These are phyloP conservation scores for Metroxylon sagu DNA, from an alignment of 176 grass and related monocot species.

Conservation along the genomic window DNA sequence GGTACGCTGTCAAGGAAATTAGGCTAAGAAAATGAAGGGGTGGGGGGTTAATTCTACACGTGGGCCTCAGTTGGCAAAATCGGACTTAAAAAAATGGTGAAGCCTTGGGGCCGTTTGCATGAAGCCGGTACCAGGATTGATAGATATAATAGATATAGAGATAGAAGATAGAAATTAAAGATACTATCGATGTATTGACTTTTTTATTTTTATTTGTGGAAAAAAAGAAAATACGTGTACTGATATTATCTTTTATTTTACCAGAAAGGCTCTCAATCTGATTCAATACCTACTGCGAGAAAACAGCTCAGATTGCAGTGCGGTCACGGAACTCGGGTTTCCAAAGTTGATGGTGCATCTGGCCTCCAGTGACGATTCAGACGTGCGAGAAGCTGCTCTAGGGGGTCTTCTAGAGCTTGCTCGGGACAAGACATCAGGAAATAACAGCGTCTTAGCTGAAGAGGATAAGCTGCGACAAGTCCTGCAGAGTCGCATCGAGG, in stretches of 20 bases:
- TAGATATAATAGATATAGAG: too few relatives aligned
- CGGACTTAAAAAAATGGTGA: too few relatives aligned
- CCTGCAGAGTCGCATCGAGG: constrained; percentile 48
- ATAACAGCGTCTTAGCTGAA: constrained; percentile 27
- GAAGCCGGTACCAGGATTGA: too few relatives aligned
- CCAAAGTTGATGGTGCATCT: constrained; percentile 66
- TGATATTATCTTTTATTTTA: background rate
- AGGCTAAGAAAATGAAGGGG: too few relatives aligned
- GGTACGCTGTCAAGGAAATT: too few relatives aligned
- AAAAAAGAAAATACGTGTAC: background rate
- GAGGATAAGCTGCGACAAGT: constrained; percentile 40
- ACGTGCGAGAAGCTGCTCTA: constrained; percentile 77
- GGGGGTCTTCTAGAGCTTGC: constrained; percentile 65
- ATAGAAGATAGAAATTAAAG: too few relatives aligned
- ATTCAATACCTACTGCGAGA: constrained; percentile 64
- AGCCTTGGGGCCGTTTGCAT: too few relatives aligned
- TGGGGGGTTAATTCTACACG: too few relatives aligned
- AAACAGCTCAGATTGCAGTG: constrained; percentile 48
- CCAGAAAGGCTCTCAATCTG: constrained; percentile 78
- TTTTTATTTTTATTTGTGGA: background rate
- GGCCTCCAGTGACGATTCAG: constrained; percentile 44
- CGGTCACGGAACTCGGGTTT: constrained; percentile 60
- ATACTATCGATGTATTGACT: constrained; percentile 6
- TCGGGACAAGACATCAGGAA: constrained; percentile 32
- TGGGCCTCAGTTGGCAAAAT: too few relatives aligned